These are phyloP conservation scores for Ailanthus altissimus DNA, from an alignment of 345 rosid genomes.

Conservation along the genomic window DNA sequence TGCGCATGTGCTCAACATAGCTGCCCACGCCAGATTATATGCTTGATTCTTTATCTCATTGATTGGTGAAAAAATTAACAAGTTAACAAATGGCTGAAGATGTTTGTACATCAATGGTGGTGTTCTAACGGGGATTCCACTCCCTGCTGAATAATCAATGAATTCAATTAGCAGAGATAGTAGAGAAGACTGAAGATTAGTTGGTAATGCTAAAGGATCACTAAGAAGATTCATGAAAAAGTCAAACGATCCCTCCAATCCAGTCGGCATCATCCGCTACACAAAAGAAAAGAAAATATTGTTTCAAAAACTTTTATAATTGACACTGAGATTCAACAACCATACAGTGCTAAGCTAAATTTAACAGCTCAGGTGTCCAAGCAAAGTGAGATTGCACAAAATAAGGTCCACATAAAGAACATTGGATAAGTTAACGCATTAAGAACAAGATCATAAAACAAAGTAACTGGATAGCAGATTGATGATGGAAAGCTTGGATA, in stretches of 20 bases:
- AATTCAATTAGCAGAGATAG: conserved; percentile 67
- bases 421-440: neutral
- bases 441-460: neutral
- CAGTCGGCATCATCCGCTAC: conserved; percentile 67
- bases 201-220: conserved; percentile 52
- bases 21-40: conserved; percentile 59
- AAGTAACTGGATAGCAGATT: neutral
- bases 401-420: neutral
- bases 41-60: conserved; percentile 59
- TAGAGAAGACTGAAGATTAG: conserved; percentile 57
- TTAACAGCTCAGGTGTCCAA: neutral
- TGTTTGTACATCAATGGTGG: conserved; percentile 83
- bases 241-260: conserved; percentile 83
- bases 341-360: neutral
- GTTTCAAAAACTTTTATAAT: conserved; percentile 6
- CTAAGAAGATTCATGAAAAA: conserved; percentile 64
- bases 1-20: conserved; percentile 90
- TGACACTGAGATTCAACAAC: neutral
- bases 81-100: conserved; percentile 57
- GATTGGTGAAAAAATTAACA: conserved; percentile 59
- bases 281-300: conserved; percentile 26
- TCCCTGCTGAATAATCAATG: conserved; percentile 52
- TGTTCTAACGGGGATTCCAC: conserved; percentile 40
- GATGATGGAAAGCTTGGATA: neutral
- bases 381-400: neutral